phyloP scores from a whole-genome alignment of 345 rosid genomes.

The Erodium maritimum region DNA sequence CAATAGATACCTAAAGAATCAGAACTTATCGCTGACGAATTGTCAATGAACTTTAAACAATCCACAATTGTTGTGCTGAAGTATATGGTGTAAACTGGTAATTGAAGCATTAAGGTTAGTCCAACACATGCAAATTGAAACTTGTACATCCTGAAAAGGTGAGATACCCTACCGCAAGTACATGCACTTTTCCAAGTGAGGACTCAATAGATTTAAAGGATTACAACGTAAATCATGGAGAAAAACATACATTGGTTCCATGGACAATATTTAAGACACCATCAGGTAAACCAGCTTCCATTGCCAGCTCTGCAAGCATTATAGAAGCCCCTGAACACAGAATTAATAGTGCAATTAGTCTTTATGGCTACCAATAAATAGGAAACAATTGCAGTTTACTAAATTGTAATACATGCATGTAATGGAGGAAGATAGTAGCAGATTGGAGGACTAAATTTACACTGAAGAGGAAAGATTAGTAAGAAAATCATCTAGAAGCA shows the following conservation, averaged over 20 bases:
- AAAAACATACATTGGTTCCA: slow-evolving; percentile 64
- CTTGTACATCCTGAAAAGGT: not conserved
- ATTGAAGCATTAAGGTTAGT: not conserved
- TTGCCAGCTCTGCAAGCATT: slow-evolving; percentile 81
- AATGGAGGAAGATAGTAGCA: no score
- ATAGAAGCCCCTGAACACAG: slow-evolving; percentile 70
- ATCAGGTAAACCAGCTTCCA: slow-evolving; percentile 89
- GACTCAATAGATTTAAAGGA: not conserved
- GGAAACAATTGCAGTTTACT: no score
- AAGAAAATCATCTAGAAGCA: no score
- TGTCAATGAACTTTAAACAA: not conserved
- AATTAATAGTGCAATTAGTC: not conserved
- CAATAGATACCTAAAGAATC: not conserved
- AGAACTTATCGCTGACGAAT: not conserved
- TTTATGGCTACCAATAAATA: no score
- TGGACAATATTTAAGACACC: slow-evolving; percentile 91
- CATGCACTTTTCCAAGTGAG: not conserved
- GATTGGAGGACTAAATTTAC: no score
- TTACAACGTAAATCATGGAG: not conserved
- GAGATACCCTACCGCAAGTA: not conserved
- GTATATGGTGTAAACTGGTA: not conserved
- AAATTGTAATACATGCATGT: no score
- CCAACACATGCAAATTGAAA: not conserved
- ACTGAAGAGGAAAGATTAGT: no score
- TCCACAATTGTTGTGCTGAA: not conserved